These are phyloP conservation scores for Fragaria vesca DNA, from an alignment of 306 rosid species.

Conservation along the genomic window DNA sequence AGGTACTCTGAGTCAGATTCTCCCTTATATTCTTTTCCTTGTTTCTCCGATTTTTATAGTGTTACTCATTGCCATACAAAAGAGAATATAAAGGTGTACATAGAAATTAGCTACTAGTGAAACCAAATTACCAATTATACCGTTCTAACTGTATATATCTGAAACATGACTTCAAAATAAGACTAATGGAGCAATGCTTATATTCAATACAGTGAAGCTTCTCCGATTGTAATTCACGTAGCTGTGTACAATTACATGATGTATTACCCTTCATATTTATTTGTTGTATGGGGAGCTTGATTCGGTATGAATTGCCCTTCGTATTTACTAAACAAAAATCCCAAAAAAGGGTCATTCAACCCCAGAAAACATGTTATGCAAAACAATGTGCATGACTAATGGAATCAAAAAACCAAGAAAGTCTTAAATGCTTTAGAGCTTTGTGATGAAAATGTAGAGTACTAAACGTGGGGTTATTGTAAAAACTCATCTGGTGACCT, in stretches of 20 bases:
- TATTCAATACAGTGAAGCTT: background rate
- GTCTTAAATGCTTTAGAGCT: no score
- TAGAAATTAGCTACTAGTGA: background rate
- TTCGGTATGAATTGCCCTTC: background rate
- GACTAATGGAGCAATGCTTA: background rate
- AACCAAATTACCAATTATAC: background rate
- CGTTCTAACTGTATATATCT: conserved; percentile 1
- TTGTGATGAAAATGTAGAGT: background rate
- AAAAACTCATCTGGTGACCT: background rate
- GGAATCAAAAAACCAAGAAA: no score
- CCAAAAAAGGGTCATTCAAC: no score
- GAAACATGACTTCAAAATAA: background rate
- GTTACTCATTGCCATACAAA: conserved; percentile 58
- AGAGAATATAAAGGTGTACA: conserved; percentile 48
- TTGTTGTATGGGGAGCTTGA: background rate
- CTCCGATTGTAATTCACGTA: background rate
- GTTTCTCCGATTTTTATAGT: conserved; percentile 74
- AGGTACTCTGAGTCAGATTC: conserved; percentile 42
- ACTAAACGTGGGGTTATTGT: no score
- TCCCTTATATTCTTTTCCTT: conserved; percentile 63
- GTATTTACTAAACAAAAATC: no score
- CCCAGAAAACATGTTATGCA: no score
- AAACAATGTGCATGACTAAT: no score
- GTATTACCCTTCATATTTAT: background rate
- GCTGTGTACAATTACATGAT: background rate